Evolutionary conservation across 2,329 filamentous ascomycete species (phyloP).

Genomic region (Nectriaceae sp.): DNA sequence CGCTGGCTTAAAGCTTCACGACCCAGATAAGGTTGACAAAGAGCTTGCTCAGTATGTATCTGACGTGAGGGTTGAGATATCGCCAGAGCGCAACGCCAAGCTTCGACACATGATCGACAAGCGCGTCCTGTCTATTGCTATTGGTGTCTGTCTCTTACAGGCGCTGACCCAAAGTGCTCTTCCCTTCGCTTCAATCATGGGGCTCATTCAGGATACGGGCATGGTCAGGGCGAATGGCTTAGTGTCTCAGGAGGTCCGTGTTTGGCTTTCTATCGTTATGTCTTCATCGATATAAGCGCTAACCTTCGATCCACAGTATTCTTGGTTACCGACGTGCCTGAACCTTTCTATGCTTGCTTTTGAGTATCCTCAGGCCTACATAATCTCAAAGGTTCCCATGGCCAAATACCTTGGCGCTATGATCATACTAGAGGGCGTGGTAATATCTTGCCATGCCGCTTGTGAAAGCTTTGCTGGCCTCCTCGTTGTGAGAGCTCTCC

Average conservation of each 20-base stretch:
- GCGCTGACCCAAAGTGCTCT: conserved; percentile 68
- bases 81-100: conserved; percentile 58
- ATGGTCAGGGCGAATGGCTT: conserved; percentile 41
- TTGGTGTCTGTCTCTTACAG: conserved; percentile 72
- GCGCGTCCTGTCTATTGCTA: conserved; percentile 70
- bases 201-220: conserved; percentile 51
- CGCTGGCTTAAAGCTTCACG: conserved; percentile 47
- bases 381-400: conserved; percentile 63
- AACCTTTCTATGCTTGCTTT: conserved; percentile 71
- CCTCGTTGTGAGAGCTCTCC: conserved; percentile 61
- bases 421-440: conserved; percentile 64
- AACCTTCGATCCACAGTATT: conserved; percentile 50
- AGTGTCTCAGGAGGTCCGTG: conserved; percentile 19
- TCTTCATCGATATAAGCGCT: too few species aligned
- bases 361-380: conserved; percentile 69
- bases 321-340: conserved; percentile 73
- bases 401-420: conserved; percentile 66
- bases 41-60: conserved; percentile 69
- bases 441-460: conserved; percentile 62
- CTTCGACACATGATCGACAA: conserved; percentile 67
- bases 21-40: conserved; percentile 58
- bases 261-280: too few species aligned
- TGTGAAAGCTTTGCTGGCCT: conserved; percentile 62
- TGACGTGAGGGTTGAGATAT: conserved; percentile 56
- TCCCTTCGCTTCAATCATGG: conserved; percentile 66